Base-by-base conservation (phyloP, 2,329 filamentous ascomycete species). In the Paraphaeosphaeria minitans region DNA sequence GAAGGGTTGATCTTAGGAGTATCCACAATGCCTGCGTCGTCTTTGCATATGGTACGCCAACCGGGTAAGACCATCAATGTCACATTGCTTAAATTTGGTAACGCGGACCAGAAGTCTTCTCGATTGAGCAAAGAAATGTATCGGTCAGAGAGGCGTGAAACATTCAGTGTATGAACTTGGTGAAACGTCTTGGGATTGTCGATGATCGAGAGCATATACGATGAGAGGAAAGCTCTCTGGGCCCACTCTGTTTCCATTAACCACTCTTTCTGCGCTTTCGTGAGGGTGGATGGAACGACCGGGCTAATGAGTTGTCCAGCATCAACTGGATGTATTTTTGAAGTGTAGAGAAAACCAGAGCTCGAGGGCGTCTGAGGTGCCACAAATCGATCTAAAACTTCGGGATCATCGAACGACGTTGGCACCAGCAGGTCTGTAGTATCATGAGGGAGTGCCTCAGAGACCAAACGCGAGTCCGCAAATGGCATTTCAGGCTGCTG, bases 221-320 rank as follows among this genome's bases (percentile, higher is more conserved):
- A 89, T 50, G 87, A 84, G 48, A 91, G 79, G 69, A 91, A 88
- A 19, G 87, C 88, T 54, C 84, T 80, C 63, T 91, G 87, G 7
- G 87, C 87, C 86, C 88, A 90, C 53, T 87, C 84, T 3, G 87
- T 85, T 70, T 91, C 88, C 39, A 89, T 76, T 1, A 91, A 75
- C 85, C 89, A 87, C 72, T 90, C 87, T 53, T 83, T 85, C 70
- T 91, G 89, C n/a, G 84, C 80, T 58, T 80, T 80, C 0, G 84
- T 85, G n/a, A 90, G 80, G 33, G 79, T 77, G 2, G 79, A 77
- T 3, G 87, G 87, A 42, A 83, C 80, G n/a, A 88, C 70, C 4
- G 75, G 69, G 54, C 63, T 67, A 53, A 66, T 60, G 61, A 70
- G 63, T 58, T 66, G 64, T 48, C 63, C 61, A 56, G 65, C 59